phyloP scores from a whole-genome alignment of 768 basidiomycete species.

The Tylopilus intermedius region DNA sequence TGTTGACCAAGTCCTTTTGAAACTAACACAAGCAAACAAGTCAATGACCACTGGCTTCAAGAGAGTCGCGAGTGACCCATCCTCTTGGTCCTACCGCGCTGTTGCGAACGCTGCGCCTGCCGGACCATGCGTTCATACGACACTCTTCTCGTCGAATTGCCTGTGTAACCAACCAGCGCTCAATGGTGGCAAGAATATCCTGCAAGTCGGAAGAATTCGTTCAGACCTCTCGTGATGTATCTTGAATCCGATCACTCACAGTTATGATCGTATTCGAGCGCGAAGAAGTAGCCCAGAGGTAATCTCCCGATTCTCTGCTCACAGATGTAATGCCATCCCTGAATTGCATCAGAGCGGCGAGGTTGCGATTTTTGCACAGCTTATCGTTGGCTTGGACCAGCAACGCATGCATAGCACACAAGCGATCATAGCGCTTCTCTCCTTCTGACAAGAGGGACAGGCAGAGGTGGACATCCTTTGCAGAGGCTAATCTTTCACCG shows the following conservation, averaged over 20 bases:
- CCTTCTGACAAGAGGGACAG: slow-evolving; percentile 22
- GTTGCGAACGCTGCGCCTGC: slow-evolving; percentile 7
- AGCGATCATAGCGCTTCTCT: slow-evolving; percentile 20
- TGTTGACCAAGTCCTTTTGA: slow-evolving; percentile 16
- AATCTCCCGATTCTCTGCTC: slow-evolving; percentile 12
- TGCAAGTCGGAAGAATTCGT: slow-evolving; percentile 3
- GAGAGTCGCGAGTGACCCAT: not conserved
- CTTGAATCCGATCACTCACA: slow-evolving; percentile 12
- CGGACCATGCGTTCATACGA: not conserved
- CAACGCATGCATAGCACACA: slow-evolving; percentile 35
- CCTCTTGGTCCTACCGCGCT: slow-evolving; percentile 25
- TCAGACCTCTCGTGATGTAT: too few relatives aligned
- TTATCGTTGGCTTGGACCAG: slow-evolving; percentile 30
- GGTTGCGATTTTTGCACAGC: slow-evolving; percentile 27
- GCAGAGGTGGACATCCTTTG: slow-evolving; percentile 30
- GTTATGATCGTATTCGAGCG: slow-evolving; percentile 14
- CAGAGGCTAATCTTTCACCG: slow-evolving; percentile 17
- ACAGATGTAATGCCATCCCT: slow-evolving; percentile 10
- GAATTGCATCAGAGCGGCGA: slow-evolving; percentile 18
- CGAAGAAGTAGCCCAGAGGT: slow-evolving; percentile 19
- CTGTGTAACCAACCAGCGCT: slow-evolving; percentile 25
- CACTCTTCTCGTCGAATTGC: slow-evolving; percentile 14
- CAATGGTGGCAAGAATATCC: slow-evolving; percentile 27
- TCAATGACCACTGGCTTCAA: not conserved
- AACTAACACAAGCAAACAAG: slow-evolving; percentile 15